phyloP scores from a whole-genome alignment of 176 grass and related monocot genomes.

The Rhynchospora breviuscula region DNA sequence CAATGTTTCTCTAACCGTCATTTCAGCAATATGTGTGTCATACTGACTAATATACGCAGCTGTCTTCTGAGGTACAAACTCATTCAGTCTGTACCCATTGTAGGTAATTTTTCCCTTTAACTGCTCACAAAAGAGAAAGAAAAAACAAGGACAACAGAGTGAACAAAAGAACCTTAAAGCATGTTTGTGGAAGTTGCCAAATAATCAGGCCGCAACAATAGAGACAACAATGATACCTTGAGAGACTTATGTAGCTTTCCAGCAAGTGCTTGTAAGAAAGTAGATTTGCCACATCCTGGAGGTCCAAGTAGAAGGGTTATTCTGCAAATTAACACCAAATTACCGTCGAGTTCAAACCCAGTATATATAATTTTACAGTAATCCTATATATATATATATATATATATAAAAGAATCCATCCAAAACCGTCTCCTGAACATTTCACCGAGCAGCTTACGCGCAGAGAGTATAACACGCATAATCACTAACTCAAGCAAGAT shows the following conservation, averaged over 20 bases:
- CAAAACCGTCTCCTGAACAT: no score
- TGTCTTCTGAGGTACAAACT: slow-evolving; percentile 64
- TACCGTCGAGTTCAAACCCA: no score
- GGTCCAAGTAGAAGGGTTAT: slow-evolving; percentile 72
- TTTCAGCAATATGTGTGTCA: slow-evolving; percentile 47
- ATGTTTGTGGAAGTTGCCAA: no score
- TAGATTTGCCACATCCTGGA: slow-evolving; percentile 67
- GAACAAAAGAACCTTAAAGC: no score
- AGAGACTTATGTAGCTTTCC: slow-evolving; percentile 51
- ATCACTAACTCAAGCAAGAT: no score
- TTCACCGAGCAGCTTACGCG: no score
- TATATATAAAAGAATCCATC: no score
- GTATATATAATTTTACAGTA: no score
- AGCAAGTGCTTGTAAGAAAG: slow-evolving; percentile 49
- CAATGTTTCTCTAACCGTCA: slow-evolving; percentile 58
- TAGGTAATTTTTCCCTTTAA: slow-evolving; percentile 40
- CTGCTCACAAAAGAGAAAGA: neutral
- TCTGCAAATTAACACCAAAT: slow-evolving; percentile 17
- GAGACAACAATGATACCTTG: slow-evolving; percentile 16
- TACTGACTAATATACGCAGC: slow-evolving; percentile 52
- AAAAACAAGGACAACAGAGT: no score
- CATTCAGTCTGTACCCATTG: slow-evolving; percentile 38
- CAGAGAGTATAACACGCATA: no score
- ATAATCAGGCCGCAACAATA: no score
- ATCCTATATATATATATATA: no score